Base-by-base conservation (phyloP, 371 early-diverging fungal species). In the Lichtheimia ramosa region DNA sequence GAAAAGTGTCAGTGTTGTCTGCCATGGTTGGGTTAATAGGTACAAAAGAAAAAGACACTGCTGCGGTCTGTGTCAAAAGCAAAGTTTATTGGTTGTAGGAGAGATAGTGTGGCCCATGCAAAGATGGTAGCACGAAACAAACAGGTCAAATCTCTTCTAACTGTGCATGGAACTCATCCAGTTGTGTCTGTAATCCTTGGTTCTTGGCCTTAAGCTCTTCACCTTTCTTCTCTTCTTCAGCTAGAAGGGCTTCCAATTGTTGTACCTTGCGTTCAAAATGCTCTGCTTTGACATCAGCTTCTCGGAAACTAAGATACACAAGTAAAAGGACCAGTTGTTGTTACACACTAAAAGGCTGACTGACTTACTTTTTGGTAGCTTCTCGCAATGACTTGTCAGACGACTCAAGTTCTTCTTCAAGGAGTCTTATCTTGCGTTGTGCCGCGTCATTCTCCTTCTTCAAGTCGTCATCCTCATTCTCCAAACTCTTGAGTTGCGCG, bases 231-330 rank as follows among this genome's bases (percentile, higher is more conserved):
- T 92, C 93, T 48, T 79, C 73, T 20, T 76, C 81, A 39, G 68
- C 67, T 43, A 70, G 67, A 54, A 86, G 78, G 54, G 66, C 72
- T 73, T 91, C 92, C 67, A 89, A 61, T 65, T 88, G 85, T 40
- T 83, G 80, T 18, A 88, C 86, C 66, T 84, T 87, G 69, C 93
- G 89, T 69, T 92, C 91, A 70, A 88, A 85, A 62, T 85, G 86
- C 63, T 92, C 93, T 49, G 91, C 87, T 74, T 88, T 86, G 61
- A 92, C 85, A 69, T 92, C 92, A 51, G 87, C 84, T 59, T 83
- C 84, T 56, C 90, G 86, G 69, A 87, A 78, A 69, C 92, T 92
- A 14, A 65, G 24, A 49, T 54, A 53, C 13, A 28, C 39, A 18
- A 42, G 43, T 46, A 27, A 28, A 40, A 21, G 25, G 3, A 25